These are phyloP conservation scores for Aspergillus nomiae DNA, from an alignment of 2,329 filamentous ascomycete genomes.

Conservation along the genomic window DNA sequence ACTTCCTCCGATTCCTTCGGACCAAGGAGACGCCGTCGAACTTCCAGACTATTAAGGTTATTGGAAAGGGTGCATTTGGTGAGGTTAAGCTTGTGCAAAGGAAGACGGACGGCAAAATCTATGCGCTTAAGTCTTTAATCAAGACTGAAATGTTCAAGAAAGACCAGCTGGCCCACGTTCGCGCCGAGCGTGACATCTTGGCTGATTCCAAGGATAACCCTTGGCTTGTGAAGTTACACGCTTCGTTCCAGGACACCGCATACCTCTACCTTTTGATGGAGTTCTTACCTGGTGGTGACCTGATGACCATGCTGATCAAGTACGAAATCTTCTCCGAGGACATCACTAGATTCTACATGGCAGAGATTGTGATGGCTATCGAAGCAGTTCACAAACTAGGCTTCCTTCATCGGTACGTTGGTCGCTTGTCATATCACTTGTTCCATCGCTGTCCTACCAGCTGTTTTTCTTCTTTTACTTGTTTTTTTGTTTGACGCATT, in stretches of 20 bases:
- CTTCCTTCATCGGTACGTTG: slow-evolving; percentile 89
- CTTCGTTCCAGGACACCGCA: slow-evolving; percentile 93
- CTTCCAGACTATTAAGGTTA: slow-evolving; percentile 95
- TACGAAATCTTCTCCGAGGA: slow-evolving; percentile 99
- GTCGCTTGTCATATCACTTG: neutral
- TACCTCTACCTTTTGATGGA: slow-evolving; percentile 99
- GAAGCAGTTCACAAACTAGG: slow-evolving; percentile 97
- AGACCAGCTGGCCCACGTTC: slow-evolving; percentile 95
- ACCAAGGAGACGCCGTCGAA: slow-evolving; percentile 93
- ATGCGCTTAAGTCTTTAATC: slow-evolving; percentile 96
- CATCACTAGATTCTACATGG: slow-evolving; percentile 98
- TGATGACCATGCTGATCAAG: slow-evolving; percentile 99
- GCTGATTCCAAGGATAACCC: slow-evolving; percentile 96
- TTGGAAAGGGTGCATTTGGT: slow-evolving; percentile 97
- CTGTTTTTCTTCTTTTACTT: neutral
- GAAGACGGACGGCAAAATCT: slow-evolving; percentile 94
- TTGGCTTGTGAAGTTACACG: slow-evolving; percentile 98
- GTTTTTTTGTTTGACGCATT: neutral
- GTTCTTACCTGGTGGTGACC: slow-evolving; percentile 93
- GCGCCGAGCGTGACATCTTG: slow-evolving; percentile 94
- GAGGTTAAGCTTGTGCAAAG: slow-evolving; percentile 97
- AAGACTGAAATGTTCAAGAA: slow-evolving; percentile 99
- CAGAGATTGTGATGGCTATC: slow-evolving; percentile 96
- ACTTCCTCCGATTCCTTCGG: slow-evolving; percentile 89
- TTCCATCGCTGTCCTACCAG: neutral